Base-by-base conservation (phyloP, 129 eudicot genomes). In the Rutidosis leptorrhynchoides region DNA sequence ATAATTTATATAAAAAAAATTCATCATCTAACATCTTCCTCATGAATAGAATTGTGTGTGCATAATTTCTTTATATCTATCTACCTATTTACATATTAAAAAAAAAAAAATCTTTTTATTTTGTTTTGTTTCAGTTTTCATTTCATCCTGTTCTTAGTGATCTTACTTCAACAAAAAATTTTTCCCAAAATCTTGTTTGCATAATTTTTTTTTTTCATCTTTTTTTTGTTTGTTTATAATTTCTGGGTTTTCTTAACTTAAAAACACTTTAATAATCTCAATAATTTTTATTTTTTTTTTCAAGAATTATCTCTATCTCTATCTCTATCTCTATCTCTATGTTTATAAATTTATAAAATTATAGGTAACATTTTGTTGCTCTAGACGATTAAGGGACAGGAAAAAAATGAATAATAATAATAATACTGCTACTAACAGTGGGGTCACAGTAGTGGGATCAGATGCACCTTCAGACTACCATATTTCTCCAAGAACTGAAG, bases 381-480 rank as follows among this genome's bases (percentile, higher is more conserved):
- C 56, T 58, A 48, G 79, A 75, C 68, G 79, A 76, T 82, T 78
- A 80, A 76, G 61, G 76, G 68, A 68, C 77, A 62, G 37, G n/a
- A n/a, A n/a, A 77, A 77, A 73, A 62, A 75, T 75, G 79, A 75
- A 68, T 58, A 56, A 26, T 27, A 57, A 11, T 5, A 55, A 1
- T 16, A 57, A 1, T 27, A 49, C 9, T 49, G 6, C 20, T 48
- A 48, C 7, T 48, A 48, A 48, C 8, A 48, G 11, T 79, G 96
- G 95, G 67, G 92, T 84, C 35, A 87, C 93, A 67, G 97, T 94
- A 69, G 90, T 86, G 73, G 88, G 86, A 82, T 93, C 99, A 70
- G 99, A 94, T 82, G 95, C 97, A 74, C 95, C 99, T 12, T 84
- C 99, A 7, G 87, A 84, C 51, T 86, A 84, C 77, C 93, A 86